phyloP scores from a whole-genome alignment of 495 filamentous ascomycete genomes.

The Penicillium pulvis region DNA sequence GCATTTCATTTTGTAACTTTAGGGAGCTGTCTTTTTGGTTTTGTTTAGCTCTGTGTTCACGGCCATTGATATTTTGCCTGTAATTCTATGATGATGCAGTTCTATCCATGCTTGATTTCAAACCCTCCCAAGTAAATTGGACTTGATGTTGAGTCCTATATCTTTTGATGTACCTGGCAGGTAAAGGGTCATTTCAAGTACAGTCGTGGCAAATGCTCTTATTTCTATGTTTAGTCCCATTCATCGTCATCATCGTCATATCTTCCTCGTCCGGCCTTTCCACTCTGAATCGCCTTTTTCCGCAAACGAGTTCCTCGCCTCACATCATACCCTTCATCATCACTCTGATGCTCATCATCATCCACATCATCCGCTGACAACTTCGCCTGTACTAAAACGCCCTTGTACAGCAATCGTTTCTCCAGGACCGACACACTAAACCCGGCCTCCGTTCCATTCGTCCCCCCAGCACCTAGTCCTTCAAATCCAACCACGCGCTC shows the following conservation, averaged over 20 bases:
- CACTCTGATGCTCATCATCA: conserved; percentile 34
- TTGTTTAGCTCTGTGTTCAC: conserved; percentile 22
- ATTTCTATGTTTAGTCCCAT: conserved; percentile 57
- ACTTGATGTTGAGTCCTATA: neutral
- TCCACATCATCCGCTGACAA: conserved; percentile 44
- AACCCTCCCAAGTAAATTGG: neutral
- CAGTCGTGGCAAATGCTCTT: neutral
- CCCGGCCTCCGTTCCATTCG: conserved; percentile 54
- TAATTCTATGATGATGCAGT: conserved; percentile 47
- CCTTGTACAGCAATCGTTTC: conserved; percentile 57
- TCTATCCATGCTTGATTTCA: conserved; percentile 7
- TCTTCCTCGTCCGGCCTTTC: conserved; percentile 23
- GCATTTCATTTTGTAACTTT: conserved; percentile 38
- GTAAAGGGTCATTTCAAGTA: neutral
- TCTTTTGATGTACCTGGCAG: neutral
- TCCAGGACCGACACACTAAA: conserved; percentile 68
- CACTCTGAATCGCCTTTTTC: conserved; percentile 55
- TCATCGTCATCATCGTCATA: conserved; percentile 57
- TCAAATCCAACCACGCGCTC: conserved; percentile 78
- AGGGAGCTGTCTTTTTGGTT: conserved; percentile 26
- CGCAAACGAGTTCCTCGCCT: conserved; percentile 24
- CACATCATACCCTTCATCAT: conserved; percentile 26
- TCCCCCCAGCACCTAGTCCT: conserved; percentile 58
- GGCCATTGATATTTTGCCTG: conserved; percentile 33
- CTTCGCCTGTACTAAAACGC: conserved; percentile 60